Base-by-base conservation (phyloP, 208 protist genomes). In the Chromosphaera perkinsii region DNA sequence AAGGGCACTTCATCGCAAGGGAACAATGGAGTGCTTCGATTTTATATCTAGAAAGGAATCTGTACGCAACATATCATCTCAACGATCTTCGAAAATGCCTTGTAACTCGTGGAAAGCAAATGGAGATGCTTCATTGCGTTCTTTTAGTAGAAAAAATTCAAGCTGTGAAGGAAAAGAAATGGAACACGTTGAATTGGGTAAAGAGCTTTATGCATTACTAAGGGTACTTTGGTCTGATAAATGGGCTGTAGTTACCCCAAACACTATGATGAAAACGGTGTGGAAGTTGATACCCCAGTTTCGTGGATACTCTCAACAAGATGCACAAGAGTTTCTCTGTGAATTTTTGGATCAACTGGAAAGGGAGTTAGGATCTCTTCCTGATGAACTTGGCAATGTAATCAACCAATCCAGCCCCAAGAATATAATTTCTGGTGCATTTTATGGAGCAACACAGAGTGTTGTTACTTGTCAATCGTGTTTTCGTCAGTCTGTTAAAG, bases 301-400 rank as follows among this genome's bases (percentile, higher is more conserved):
- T 40, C 31, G 52, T 12, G 52, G 52, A 4, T 59, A 59, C 27
- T 42, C 39, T 22, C 52, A 59, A 26, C 52, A 59, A 40, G 52
- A 59, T 40, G 52, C 52, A 4, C 52, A 59, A 26, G 52, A 59
- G 33, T 59, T 59, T 32, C 31, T 59, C 29, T 59, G 52, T 7
- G 17, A 59, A 22, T 12, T 20, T 22, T 12, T 47, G 42, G 42
- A n/a, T n/a, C n/a, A n/a, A n/a, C n/a, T n/a, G n/a, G n/a, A n/a
- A n/a, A n/a, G n/a, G n/a, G n/a, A n/a, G n/a, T n/a, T n/a, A n/a
- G n/a, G n/a, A n/a, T n/a, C n/a, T n/a, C n/a, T n/a, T n/a, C n/a
- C n/a, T n/a, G n/a, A n/a, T n/a, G n/a, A n/a, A n/a, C n/a, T n/a
- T n/a, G n/a, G n/a, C n/a, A n/a, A n/a, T n/a, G n/a, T n/a, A n/a